Evolutionary conservation across 75 land plant genomes (phyloP), one percentile per base, ranked within the genome.

Genomic region (Selaginella tamariscina): DNA sequence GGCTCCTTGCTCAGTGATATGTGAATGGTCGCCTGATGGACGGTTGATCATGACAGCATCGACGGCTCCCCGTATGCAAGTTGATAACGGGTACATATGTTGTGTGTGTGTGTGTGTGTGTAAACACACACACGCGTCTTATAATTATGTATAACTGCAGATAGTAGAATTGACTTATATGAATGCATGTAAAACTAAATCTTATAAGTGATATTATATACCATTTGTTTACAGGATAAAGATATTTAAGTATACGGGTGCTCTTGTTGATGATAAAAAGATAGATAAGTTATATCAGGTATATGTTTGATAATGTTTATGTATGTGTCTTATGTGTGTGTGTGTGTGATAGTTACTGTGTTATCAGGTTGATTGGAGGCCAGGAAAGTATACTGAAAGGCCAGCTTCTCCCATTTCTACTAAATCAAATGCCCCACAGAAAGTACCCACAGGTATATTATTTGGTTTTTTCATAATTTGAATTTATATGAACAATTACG

Each of bases 1-100:
- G 70, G 86, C 99, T 63, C 86, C 91, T 60, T 84, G 83, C 24
- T 85, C 99, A 32, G 99, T 95, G 23, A 87, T 97, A 29, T 85
- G 99, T 86, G 99, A 95, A 70, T 95, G 99, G 99, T 87, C 99
- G 23, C 81, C 97, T 54, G 86, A 88, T 84, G 99, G 99, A 26
- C 69, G 80, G 60, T 85, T 84, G 69, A 83, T 95, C 64, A 82
- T 95, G 97, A 87, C 97, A 55, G 99, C 99, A 18, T 87, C 97
- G 71, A 95, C 99, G 56, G 89, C 96, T 68, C 99, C 99, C 24
- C 89, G 99, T 54, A 71, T 91, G 27, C 99, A 87, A 82, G 82
- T 95, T 56, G 99, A 95, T 66, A 95, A 95, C 82, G 88, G 99
- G 99, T 95, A 82, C 15, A 39, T 39, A 15, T 39, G 5, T 39